phyloP scores from a whole-genome alignment of 2,329 filamentous ascomycete genomes.

The Trichoderma sp. region DNA sequence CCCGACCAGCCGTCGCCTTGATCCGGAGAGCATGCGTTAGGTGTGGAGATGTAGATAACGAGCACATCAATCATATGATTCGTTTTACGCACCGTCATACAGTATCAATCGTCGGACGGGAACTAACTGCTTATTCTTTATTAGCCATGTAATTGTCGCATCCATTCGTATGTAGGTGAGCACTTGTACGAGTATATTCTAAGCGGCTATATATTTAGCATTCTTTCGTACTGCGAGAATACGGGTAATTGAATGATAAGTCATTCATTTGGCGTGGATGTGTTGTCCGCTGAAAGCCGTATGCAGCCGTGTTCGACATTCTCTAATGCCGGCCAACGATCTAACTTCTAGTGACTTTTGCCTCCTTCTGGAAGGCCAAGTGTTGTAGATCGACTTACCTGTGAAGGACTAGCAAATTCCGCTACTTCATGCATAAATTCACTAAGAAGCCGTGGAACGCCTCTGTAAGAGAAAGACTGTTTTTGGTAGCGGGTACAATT shows the following conservation, averaged over 20 bases:
- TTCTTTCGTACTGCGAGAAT: background rate
- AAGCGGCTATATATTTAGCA: background rate
- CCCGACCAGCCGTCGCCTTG: background rate
- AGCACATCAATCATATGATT: background rate
- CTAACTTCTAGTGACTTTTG: background rate
- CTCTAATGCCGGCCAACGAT: background rate
- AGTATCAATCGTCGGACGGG: background rate
- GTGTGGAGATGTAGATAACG: background rate
- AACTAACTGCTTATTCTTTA: background rate
- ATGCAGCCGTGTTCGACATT: background rate
- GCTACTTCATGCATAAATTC: background rate
- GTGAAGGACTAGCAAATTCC: background rate
- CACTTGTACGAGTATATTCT: background rate
- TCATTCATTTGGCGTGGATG: background rate
- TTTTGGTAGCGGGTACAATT: background rate
- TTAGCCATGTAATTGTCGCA: too few species aligned
- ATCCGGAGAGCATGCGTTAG: background rate
- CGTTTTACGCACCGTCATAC: background rate
- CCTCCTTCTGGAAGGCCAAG: background rate
- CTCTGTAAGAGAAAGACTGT: background rate
- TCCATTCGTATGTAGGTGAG: background rate
- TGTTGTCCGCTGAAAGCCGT: background rate
- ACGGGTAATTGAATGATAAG: background rate
- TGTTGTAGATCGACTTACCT: background rate
- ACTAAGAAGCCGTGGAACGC: background rate